Evolutionary conservation across 768 basidiomycete genomes (phyloP).

Genomic region (Boletus pseudopeckii): DNA sequence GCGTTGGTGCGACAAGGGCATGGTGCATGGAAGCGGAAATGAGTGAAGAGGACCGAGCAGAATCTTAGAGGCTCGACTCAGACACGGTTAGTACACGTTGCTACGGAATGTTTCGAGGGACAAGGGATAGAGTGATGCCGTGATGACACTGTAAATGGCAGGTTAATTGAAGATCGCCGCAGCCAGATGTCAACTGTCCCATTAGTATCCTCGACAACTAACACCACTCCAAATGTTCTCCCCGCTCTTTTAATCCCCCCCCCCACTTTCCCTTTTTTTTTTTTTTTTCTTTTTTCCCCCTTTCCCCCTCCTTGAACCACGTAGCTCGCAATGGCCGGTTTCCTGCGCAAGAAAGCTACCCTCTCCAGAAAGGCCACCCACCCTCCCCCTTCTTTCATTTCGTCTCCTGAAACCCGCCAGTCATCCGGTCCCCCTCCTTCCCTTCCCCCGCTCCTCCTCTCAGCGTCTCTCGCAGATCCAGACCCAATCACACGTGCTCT

Average conservation of each 20-base stretch:
- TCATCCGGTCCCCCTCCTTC: constrained; percentile 23
- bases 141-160: neutral
- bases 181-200: too few species aligned
- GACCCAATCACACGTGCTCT: constrained; percentile 13
- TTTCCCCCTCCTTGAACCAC: neutral
- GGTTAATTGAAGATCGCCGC: constrained; percentile 19
- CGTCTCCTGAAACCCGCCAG: neutral
- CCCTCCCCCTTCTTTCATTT: neutral
- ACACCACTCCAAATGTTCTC: neutral
- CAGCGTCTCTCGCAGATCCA: constrained; percentile 28
- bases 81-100: too few species aligned
- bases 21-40: constrained; percentile 17
- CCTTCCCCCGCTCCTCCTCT: constrained; percentile 42
- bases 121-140: neutral
- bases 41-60: neutral
- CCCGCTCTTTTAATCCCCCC: constrained; percentile 11
- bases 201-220: too few species aligned
- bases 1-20: constrained; percentile 12
- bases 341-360: constrained; percentile 52
- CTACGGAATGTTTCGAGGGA: constrained; percentile 8
- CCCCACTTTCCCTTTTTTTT: neutral
- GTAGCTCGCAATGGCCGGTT: constrained; percentile 43
- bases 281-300: neutral
- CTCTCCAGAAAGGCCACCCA: neutral
- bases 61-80: neutral